A percentile compares a stretch with the other conserved stretches of the same genome.
phyloP scores from a whole-genome alignment of 257 asterid species.

The Ehretia macrophylla region DNA sequence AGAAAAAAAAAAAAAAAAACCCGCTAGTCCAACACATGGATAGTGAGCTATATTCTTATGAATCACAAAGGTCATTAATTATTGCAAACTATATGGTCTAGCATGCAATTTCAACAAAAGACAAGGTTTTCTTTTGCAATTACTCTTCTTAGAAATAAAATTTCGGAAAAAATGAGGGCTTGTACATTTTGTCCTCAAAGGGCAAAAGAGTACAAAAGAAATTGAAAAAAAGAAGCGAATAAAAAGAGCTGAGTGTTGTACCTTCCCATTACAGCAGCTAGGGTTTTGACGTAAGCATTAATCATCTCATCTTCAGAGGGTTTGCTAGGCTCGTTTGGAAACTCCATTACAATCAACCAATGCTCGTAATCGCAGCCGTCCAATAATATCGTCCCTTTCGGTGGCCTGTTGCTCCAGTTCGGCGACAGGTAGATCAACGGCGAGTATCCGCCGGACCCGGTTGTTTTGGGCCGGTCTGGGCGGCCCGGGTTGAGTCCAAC shows the following conservation, averaged over 20 bases:
- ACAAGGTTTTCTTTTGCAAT: too few species aligned
- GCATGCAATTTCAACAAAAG: too few species aligned
- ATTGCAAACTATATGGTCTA: too few species aligned
- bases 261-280: slow-evolving; percentile 80
- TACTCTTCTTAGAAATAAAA: too few species aligned
- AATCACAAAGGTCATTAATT: too few species aligned
- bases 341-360: slow-evolving; percentile 92
- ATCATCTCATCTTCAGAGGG: slow-evolving; percentile 80
- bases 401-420: slow-evolving; percentile 97
- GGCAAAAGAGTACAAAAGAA: too few species aligned
- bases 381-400: slow-evolving; percentile 78
- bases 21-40: too few species aligned
- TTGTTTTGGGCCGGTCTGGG: slow-evolving; percentile 50
- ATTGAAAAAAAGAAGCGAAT: neutral
- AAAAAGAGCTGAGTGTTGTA: slow-evolving; percentile 11
- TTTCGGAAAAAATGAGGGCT: too few species aligned
- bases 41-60: too few species aligned
- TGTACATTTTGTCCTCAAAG: too few species aligned
- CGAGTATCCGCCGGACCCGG: slow-evolving; percentile 81
- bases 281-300: slow-evolving; percentile 76
- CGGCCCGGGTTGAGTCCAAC: slow-evolving; percentile 8
- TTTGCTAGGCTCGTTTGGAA: slow-evolving; percentile 44
- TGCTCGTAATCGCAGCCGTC: slow-evolving; percentile 98
- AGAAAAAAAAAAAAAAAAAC: too few species aligned
- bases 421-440: slow-evolving; percentile 91